Evolutionary conservation across 495 filamentous ascomycete genomes (phyloP).

Genomic region (Aspergillus homomorphus): DNA sequence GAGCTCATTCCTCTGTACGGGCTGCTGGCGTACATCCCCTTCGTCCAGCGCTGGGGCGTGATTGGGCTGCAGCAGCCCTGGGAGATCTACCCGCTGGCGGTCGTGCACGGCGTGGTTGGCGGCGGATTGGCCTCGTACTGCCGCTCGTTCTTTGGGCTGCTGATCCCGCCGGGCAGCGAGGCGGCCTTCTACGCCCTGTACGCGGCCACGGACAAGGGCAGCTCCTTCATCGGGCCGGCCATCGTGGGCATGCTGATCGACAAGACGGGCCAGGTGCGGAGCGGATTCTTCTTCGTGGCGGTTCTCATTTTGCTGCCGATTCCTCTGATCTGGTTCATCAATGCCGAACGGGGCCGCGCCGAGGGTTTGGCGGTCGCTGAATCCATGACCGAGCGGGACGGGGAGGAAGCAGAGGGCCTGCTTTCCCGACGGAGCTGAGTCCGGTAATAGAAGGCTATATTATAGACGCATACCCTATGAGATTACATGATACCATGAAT

Average conservation of each 20-base stretch:
- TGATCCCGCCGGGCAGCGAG: slow-evolving; percentile 86
- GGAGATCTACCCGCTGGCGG: slow-evolving; percentile 87
- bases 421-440: slow-evolving; percentile 14
- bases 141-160: slow-evolving; percentile 75
- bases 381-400: slow-evolving; percentile 22
- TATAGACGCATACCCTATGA: neutral
- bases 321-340: slow-evolving; percentile 71
- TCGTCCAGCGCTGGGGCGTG: slow-evolving; percentile 67
- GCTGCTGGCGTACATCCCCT: slow-evolving; percentile 76
- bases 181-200: slow-evolving; percentile 92
- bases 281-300: slow-evolving; percentile 86
- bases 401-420: slow-evolving; percentile 34
- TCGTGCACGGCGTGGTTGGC: slow-evolving; percentile 80
- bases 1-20: slow-evolving; percentile 86
- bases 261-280: slow-evolving; percentile 73
- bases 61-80: slow-evolving; percentile 80
- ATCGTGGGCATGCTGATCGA: slow-evolving; percentile 85
- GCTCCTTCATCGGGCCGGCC: slow-evolving; percentile 81
- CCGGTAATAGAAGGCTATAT: neutral
- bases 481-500: neutral
- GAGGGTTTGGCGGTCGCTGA: slow-evolving; percentile 67
- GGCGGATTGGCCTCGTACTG: slow-evolving; percentile 84
- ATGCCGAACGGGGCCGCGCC: slow-evolving; percentile 72
- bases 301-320: slow-evolving; percentile 72
- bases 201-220: slow-evolving; percentile 91